Evolutionary conservation across 139 green algal species (phyloP), one percentile per base, ranked within the genome.

Genomic region (Asterochloris erici): DNA sequence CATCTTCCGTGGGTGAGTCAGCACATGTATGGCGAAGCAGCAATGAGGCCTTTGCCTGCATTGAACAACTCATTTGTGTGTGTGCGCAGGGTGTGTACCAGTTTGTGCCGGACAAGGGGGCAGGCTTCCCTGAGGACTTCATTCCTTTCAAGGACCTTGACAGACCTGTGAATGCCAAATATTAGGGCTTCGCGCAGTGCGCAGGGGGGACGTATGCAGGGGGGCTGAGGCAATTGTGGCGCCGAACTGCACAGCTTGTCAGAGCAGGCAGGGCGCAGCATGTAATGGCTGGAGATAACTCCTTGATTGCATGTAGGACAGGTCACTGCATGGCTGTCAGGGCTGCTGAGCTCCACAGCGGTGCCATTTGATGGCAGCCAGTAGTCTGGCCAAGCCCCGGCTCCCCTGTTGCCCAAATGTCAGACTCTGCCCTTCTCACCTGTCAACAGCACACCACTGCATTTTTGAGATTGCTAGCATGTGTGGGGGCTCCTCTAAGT

Each of bases 91-190:
- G 63, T 21, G 78, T 82, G 10, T 74, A 64, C n/a, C 78, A 82
- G 63, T 82, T 74, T 82, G 78, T 82, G 78, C 78, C 78, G 19
- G 63, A 29, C 0, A 82, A 82, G 16, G 63, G 78, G 6, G 78
- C 73, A 28, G 78, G 78, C 6, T 82, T 82, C 62, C 78, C 78
- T 63, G 78, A 82, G 17, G 78, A 82, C 19, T 82, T 82, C 19
- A 63, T 82, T 15, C 78, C 78, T 21, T 82, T 82, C 63, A 82
- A 29, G 64, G 21, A 47, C 9, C 73, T 82, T 26, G 26, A 82
- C 11, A 73, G 28, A 21, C 17, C 69, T 27, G 78, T 82, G 13
- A 82, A 82, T 75, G 78, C 78, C 64, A 82, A 82, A 15, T 82
- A 82, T 28, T 82, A 27, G 69, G 0, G 9, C 14, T 26, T 21